Evolutionary conservation across 345 rosid species (phyloP).

Genomic region (Erodium maritimum): DNA sequence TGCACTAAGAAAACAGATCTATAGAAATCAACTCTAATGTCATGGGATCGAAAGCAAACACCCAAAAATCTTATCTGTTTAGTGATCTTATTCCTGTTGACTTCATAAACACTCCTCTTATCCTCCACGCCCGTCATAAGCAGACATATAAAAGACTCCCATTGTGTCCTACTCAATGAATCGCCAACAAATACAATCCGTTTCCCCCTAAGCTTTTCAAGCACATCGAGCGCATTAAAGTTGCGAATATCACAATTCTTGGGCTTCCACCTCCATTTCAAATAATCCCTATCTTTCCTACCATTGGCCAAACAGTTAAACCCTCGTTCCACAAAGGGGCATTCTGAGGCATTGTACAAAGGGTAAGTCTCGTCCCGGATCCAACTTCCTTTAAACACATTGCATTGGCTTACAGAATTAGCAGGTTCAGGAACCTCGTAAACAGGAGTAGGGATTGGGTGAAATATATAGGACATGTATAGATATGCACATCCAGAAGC

Average conservation of each 20-base stretch:
- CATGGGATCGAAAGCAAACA: conserved; percentile 33
- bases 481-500: conserved; percentile 30
- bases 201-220: conserved; percentile 43
- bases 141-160: conserved; percentile 71
- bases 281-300: conserved; percentile 39
- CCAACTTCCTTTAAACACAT: conserved; percentile 52
- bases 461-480: conserved; percentile 29
- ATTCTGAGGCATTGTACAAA: conserved; percentile 46
- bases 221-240: conserved; percentile 27
- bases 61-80: conserved; percentile 44
- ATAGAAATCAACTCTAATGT: conserved; percentile 49
- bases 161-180: conserved; percentile 57
- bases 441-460: conserved; percentile 14
- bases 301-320: conserved; percentile 61
- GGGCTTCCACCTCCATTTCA: conserved; percentile 69
- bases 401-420: conserved; percentile 21
- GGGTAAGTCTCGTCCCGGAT: conserved; percentile 47
- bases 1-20: conserved; percentile 59
- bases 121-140: conserved; percentile 64
- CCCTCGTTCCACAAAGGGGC: conserved; percentile 55
- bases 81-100: conserved; percentile 42
- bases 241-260: conserved; percentile 46
- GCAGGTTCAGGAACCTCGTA: conserved; percentile 18
- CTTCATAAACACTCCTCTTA: conserved; percentile 46
- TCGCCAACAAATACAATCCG: conserved; percentile 63